Evolutionary conservation across 2,329 filamentous ascomycete genomes (phyloP), one percentile per base, ranked within the genome.

Genomic region (Trichoderma arundinaceum): DNA sequence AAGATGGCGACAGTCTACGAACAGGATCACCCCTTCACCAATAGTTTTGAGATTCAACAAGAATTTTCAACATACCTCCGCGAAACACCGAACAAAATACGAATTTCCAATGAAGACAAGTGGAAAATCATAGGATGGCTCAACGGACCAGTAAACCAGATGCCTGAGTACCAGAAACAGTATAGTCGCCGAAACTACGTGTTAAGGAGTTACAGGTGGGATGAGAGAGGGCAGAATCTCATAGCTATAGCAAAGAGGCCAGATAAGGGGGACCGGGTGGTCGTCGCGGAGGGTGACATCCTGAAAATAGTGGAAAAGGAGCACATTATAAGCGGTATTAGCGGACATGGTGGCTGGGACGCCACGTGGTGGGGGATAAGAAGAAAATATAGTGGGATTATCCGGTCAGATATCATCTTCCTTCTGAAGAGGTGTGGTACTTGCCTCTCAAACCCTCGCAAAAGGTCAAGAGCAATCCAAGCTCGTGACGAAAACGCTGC

Each of bases 161-260:
- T 46, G 5, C 66, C 66, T 17, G 13, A 12, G 7, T 51, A 46
- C 10, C 68, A 69, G 51, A 61, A 44, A 6, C 64, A 68, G 15
- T 68, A 59, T 19, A 68, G 66, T 13, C 64, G 66, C n/a, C 68
- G 68, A 19, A 65, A 69, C 43, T 68, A 69, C 56, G 68, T 63
- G 17, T 41, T 57, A 17, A 68, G 65, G 60, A 46, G 59, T 28
- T 69, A 68, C 39, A 57, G 51, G 22, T 69, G 68, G 68, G 60
- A 69, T 22, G 59, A 10, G 13, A 22, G 32, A 13, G 32, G 4
- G 9, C 38, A 56, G 17, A 12, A 19, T n/a, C 59, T 68, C 43
- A 15, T 32, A 2, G 53, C 65, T 15, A 22, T 63, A 19, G 44
- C 65, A 6, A 59, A 54, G 44, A 49, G 43, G 22, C 22, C 22